These are phyloP conservation scores for Vitis amurensis DNA, from an alignment of 164 flowering plant genomes.

Conservation along the genomic window DNA sequence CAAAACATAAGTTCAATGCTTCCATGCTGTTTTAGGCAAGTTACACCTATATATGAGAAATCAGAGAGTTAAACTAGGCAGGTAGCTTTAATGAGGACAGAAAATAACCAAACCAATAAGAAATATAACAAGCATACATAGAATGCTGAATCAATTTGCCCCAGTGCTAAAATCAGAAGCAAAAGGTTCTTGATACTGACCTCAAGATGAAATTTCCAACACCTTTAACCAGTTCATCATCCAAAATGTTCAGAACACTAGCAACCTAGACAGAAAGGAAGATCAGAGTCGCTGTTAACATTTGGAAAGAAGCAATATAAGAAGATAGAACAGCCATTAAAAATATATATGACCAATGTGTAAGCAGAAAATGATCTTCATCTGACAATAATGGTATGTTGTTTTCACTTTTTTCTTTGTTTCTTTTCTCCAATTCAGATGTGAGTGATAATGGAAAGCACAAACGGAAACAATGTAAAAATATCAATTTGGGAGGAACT, in stretches of 20 bases:
- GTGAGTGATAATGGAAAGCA: background rate
- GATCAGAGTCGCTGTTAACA: background rate
- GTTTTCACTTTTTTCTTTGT: background rate
- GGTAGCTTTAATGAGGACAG: no score
- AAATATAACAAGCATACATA: background rate
- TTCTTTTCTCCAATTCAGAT: background rate
- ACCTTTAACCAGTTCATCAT: conserved; percentile 56
- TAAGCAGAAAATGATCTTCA: background rate
- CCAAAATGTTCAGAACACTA: conserved; percentile 82
- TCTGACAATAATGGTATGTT: background rate
- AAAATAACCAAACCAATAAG: no score
- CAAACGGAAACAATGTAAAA: background rate
- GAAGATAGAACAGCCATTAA: background rate
- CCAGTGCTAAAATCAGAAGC: background rate
- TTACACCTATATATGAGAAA: background rate
- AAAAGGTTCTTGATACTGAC: conserved; percentile 32
- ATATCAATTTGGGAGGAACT: background rate
- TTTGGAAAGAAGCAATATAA: background rate
- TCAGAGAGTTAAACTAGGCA: background rate
- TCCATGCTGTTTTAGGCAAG: background rate
- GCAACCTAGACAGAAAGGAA: conserved; percentile 60
- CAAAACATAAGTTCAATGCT: background rate
- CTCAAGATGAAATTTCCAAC: conserved; percentile 83
- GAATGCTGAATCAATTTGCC: background rate
- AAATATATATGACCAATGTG: background rate